phyloP scores from a whole-genome alignment of 2,329 filamentous ascomycete species.

The Passalora sequoiae region DNA sequence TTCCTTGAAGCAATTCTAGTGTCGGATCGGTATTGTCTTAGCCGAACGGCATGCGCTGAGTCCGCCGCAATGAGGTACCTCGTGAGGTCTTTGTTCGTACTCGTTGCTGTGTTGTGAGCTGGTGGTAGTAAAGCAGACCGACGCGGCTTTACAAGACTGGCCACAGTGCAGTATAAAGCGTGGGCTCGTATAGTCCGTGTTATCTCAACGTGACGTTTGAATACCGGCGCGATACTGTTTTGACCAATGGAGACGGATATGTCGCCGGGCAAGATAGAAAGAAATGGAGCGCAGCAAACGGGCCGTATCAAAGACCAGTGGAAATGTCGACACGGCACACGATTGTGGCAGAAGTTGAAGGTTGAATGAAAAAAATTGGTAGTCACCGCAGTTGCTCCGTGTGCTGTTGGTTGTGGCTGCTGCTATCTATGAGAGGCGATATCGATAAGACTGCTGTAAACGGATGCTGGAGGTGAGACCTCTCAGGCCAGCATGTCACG shows the following conservation, averaged over 20 bases:
- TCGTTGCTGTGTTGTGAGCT: too few species aligned
- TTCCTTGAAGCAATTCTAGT: too few species aligned
- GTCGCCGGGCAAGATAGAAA: slow-evolving; percentile 1
- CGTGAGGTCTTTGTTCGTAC: too few species aligned
- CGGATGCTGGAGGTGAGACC: background rate
- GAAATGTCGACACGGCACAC: background rate
- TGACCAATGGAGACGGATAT: background rate
- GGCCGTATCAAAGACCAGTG: background rate
- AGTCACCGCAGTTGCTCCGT: background rate
- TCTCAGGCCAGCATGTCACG: background rate
- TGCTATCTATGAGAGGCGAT: background rate
- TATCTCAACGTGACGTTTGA: slow-evolving; percentile 1
- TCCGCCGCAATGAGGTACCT: too few species aligned
- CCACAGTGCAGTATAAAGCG: background rate
- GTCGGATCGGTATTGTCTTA: too few species aligned
- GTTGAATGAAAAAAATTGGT: background rate
- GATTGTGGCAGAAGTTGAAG: too few species aligned
- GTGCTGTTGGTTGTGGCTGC: background rate
- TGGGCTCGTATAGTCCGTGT: background rate
- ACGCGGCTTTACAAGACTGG: too few species aligned
- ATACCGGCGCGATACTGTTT: background rate
- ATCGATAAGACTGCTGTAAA: background rate
- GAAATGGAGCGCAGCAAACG: background rate
- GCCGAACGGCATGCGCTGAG: too few species aligned
- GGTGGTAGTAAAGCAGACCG: too few species aligned